phyloP scores from a whole-genome alignment of 805 yeast species.

The Cyberlindnera nakhonratchasimensis region DNA sequence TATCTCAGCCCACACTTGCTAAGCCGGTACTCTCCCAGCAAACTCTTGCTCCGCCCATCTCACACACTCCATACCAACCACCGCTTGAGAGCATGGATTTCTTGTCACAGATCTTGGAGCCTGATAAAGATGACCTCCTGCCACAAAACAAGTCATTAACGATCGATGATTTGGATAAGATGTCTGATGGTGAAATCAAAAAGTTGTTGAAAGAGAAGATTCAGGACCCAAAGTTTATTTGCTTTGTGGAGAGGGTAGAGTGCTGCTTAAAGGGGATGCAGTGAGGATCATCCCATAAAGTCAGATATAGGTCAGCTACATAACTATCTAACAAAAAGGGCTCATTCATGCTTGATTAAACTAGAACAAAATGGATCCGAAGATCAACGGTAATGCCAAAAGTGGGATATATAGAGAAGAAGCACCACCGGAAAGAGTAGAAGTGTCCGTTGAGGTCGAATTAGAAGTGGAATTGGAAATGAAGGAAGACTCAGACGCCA shows the following conservation, averaged over 20 bases:
- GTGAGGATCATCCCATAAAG: background rate
- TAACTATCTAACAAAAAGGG: too few species aligned
- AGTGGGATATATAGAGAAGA: slow-evolving; percentile 11
- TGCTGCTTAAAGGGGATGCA: slow-evolving; percentile 18
- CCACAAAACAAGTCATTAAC: too few species aligned
- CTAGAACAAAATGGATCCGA: slow-evolving; percentile 12
- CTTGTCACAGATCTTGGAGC: slow-evolving; percentile 19
- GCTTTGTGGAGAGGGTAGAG: slow-evolving; percentile 26
- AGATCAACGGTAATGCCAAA: slow-evolving; percentile 12
- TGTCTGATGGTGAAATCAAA: slow-evolving; percentile 22
- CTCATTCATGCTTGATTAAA: too few species aligned
- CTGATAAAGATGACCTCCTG: background rate
- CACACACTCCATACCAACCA: too few species aligned
- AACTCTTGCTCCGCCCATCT: background rate
- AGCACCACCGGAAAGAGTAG: slow-evolving; percentile 8
- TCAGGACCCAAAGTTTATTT: slow-evolving; percentile 24
- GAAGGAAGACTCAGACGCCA: slow-evolving; percentile 2
- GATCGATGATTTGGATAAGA: slow-evolving; percentile 5
- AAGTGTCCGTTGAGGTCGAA: background rate
- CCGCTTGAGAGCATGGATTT: slow-evolving; percentile 5
- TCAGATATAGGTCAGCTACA: too few species aligned
- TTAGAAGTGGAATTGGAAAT: background rate
- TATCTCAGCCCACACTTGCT: slow-evolving; percentile 3
- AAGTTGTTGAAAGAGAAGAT: slow-evolving; percentile 19
- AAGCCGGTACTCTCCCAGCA: background rate